Base-by-base conservation (phyloP, 2,329 filamentous ascomycete genomes). In the Alternaria gansuensis region DNA sequence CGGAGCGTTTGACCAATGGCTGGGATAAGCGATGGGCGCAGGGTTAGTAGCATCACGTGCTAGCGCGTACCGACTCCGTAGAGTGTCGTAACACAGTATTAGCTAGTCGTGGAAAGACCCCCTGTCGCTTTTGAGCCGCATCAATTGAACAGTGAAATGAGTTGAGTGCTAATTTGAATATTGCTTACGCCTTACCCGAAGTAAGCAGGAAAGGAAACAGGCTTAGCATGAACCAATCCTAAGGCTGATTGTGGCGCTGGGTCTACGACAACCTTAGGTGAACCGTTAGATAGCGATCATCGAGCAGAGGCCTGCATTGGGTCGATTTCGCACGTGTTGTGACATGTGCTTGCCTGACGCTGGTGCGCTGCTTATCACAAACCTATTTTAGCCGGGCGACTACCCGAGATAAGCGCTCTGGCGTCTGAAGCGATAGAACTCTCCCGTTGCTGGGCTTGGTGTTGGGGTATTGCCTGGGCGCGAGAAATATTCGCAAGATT, bases 1-100 rank as follows among this genome's bases (percentile, higher is more conserved):
- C 40, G 34, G 17, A 24, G 9, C 36, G 33, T 29, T 48, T 24
- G 8, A 31, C 44, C 31, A 36, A 14, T 17, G 40, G 40, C 34
- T 34, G 21, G 48, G 40, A 21, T 54, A 46, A 56, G 51, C 57
- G 52, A 54, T 28, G 39, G 23, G 31, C 36, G 34, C 26, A 39
- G 46, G 34, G 28, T 51, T 56, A 46, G 52, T 40, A 28, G 23
- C 41, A 46, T 45, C 46, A 45, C 46, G 52, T 59, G 40, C 28
- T 48, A 54, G 41, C 33, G 52, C 34, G 36, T 50, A 56, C 52
- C 57, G 48, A 28, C 34, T 37, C 45, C 46, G 51, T 40, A 41
- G 45, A 11, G 40, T 37, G 37, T 23, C 26, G 57, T 46, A 37
- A 28, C 41, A 59, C 51, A 23, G 13, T 23, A 14, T 46, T 56